Evolutionary conservation across 2,329 filamentous ascomycete species (phyloP), one percentile per base, ranked within the genome.

Genomic region (Fusarium nanum): DNA sequence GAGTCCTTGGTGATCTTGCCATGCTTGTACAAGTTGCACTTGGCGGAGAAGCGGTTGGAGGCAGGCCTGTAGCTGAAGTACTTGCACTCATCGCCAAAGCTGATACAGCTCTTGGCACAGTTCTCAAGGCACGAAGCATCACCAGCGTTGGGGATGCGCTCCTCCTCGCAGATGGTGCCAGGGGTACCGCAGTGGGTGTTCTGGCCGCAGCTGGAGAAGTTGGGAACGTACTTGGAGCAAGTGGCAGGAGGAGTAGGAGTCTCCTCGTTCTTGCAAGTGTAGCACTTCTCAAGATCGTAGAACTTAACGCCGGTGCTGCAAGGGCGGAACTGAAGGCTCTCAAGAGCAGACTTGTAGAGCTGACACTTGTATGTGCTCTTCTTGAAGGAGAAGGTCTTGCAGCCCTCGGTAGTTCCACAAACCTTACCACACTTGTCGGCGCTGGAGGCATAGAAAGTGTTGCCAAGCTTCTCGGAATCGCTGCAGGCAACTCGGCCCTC

Each of bases 101-200:
- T 25, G 6, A 72, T 69, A 25, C 68, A 71, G 60, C 64, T 71
- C 68, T 71, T 71, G 30, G 68, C 68, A 44, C 68, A 71, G 46
- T 53, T 61, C 32, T 65, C 68, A 8, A 71, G 55, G 56, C 56
- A 66, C 16, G 65, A 57, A 25, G 20, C 23, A 56, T 71, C 60
- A 8, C 60, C 67, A 2, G 13, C 27, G 6, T 30, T 42, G 7
- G 22, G 16, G 20, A 69, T 71, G 9, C 28, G 45, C 1, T 34
- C 30, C 34, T 61, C 68, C 13, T 71, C 30, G 32, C 60, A 59
- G 56, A 71, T 60, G 9, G 49, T 32, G 11, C 68, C 68, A 1
- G 18, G 30, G 1, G 60, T 56, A 7, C 64, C 68, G n/a, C 68
- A 71, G 53, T 52, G 23, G 18, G 68, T 66, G 37, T 50, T 28